Percentiles rank a stretch among this genome's conserved stretches.
phyloP scores from a whole-genome alignment of 306 rosid species.

The Albizia julibrissin region DNA sequence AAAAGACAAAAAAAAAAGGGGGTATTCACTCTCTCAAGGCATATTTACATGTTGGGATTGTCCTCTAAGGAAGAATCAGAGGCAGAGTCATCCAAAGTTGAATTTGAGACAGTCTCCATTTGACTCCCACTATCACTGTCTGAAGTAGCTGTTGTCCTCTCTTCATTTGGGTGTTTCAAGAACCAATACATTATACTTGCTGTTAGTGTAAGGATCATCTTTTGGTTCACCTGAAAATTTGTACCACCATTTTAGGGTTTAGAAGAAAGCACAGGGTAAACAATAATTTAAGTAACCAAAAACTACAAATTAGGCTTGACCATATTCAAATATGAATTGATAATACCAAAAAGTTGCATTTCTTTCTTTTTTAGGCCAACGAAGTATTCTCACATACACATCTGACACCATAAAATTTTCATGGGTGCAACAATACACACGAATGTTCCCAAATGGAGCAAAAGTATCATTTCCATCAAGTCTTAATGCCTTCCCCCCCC shows the following conservation, averaged over 20 bases:
- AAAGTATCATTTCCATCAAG: no score
- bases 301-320: not conserved
- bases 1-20: not conserved
- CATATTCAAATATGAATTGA: not conserved
- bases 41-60: conserved; percentile 64
- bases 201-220: conserved; percentile 95
- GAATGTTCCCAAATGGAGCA: no score
- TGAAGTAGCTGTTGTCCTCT: conserved; percentile 58
- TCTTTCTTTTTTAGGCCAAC: no score
- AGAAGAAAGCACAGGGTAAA: not conserved
- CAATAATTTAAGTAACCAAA: not conserved
- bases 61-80: conserved; percentile 90
- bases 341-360: not conserved
- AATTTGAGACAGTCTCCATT: conserved; percentile 73
- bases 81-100: conserved; percentile 85
- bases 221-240: conserved; percentile 81
- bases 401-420: no score
- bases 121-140: conserved; percentile 88
- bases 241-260: not conserved
- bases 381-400: no score
- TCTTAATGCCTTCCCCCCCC: no score
- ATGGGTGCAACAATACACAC: no score
- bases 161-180: conserved; percentile 78
- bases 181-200: conserved; percentile 97
- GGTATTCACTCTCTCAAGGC: conserved; percentile 34